Percentiles rank a stretch among this genome's conserved stretches.
Conservation (phyloP, 2,329 filamentous ascomycete genomes). For the Apiospora phragmitis region DNA sequence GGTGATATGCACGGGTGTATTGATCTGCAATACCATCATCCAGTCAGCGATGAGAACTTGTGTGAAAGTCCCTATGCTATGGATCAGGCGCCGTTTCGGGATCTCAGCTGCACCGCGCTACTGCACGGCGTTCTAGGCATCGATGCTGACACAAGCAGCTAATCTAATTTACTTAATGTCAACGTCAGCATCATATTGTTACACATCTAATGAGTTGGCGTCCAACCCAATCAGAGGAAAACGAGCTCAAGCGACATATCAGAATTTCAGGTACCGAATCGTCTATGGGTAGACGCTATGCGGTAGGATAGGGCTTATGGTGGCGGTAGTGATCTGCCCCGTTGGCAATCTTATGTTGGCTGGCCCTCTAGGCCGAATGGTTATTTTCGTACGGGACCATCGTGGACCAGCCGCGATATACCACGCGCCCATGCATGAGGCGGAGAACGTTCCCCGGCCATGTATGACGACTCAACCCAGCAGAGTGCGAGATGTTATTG, state of each 20-base stretch:
- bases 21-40: background rate
- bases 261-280: background rate
- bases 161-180: background rate
- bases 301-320: background rate
- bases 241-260: background rate
- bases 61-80: background rate
- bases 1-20: background rate
- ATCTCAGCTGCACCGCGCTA: background rate
- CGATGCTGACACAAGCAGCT: background rate
- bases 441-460: background rate
- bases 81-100: background rate
- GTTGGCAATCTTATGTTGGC: background rate
- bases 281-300: background rate
- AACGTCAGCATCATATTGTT: background rate
- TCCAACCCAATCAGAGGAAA: background rate
- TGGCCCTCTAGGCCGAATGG: background rate
- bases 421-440: background rate
- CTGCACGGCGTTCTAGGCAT: background rate
- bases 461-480: background rate
- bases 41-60: background rate
- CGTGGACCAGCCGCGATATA: background rate
- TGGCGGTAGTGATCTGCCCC: background rate
- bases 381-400: background rate
- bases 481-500: background rate
- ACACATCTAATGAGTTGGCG: background rate